Evolutionary conservation across 306 rosid genomes (phyloP).

Genomic region (Hylodesmum podocarpum): DNA sequence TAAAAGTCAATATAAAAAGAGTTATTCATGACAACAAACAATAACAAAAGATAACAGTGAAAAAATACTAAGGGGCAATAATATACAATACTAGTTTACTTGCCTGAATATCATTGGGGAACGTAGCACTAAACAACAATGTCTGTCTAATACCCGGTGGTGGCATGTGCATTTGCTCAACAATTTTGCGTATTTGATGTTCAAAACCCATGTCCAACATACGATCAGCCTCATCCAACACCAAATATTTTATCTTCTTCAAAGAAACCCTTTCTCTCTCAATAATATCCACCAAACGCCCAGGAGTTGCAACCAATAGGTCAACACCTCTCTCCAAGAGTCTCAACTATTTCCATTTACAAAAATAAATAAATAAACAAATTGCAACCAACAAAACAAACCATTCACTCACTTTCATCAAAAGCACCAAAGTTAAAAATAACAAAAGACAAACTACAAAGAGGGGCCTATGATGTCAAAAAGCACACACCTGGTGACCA

Average conservation of each 20-base stretch:
- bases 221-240: conserved; percentile 86
- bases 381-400: background rate
- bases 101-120: conserved; percentile 85
- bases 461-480: no score
- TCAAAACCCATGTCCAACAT: conserved; percentile 97
- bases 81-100: background rate
- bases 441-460: background rate
- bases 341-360: conserved; percentile 44
- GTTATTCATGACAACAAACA: background rate
- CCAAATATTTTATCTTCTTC: conserved; percentile 55
- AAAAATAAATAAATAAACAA: background rate
- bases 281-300: conserved; percentile 77
- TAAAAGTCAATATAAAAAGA: background rate
- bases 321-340: conserved; percentile 78
- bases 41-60: background rate
- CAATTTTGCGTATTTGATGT: conserved; percentile 80
- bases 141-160: conserved; percentile 70
- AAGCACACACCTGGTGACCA: conserved; percentile 53
- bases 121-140: conserved; percentile 86
- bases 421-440: no score
- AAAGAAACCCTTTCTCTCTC: conserved; percentile 76
- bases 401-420: background rate
- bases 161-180: conserved; percentile 79
- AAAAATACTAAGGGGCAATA: background rate
- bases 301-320: conserved; percentile 88